Evolutionary conservation across 2,329 filamentous ascomycete species (phyloP), one percentile per base, ranked within the genome.

Genomic region (Volutella citrinella): DNA sequence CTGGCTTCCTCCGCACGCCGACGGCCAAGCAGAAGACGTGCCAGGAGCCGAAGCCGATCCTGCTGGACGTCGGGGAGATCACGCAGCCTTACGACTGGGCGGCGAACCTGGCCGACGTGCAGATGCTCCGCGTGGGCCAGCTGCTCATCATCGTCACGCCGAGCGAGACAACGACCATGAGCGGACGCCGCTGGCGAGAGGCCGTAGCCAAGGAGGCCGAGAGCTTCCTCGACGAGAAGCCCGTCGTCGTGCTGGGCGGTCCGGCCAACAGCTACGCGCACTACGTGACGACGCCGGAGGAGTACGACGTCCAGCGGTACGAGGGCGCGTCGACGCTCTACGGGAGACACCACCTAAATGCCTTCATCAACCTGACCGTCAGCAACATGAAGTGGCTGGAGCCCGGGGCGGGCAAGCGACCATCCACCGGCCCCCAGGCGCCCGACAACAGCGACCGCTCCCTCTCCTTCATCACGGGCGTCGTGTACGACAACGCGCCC

Each of bases 241-340:
- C 86, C 0, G 55, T 87, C n/a, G 87, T 94, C 5, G 84, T 95
- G 2, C 70, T 96, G 1, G 88, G 90, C 17, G 89, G 87, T 0
- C 90, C 91, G 1, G 88, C 88, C 31, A 97, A 97, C 58, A 89
- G 79, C 38, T 97, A 97, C 60, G 82, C 87, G 15, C 86, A 91
- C 61, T 91, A 91, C 60, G 79, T 88, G 38, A 63, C 82, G 2
- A 91, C 88, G 0, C 75, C 80, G 18, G 86, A 94, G 58, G 86
- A 95, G 60, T 94, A 93, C 58, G 65, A 67, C 10, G 70, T 93
- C 27, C 91, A 96, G 64, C 82, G 91, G 9, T 96, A 96, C 63
- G 91, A 97, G 65, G 91, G 90, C n/a, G 91, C 87, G 1, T 91
- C 85, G 7, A 97, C 91, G 0, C 77, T 97, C 3, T 93, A 86